Evolutionary conservation across 2,329 filamentous ascomycete species (phyloP), one percentile per base, ranked within the genome.

Genomic region (Bipolaris oryzae): DNA sequence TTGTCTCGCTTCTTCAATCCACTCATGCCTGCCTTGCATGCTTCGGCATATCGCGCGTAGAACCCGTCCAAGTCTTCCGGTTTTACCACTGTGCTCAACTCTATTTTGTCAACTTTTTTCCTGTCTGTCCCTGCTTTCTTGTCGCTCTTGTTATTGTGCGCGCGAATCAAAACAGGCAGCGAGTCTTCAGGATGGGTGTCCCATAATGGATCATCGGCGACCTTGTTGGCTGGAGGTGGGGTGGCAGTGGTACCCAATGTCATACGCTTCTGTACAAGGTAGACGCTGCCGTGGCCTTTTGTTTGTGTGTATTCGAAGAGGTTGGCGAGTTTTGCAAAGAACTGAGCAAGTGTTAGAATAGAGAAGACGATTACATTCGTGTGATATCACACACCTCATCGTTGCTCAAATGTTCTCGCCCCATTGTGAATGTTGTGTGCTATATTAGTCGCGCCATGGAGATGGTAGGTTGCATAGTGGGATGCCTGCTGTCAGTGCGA

Each of bases 1-100:
- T 92, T 85, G 78, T 98, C 94, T 66, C 95, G 85, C 74, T 96
- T 96, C 85, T 96, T 98, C 78, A 99, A 74, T 7, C 89, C 88
- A 46, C 85, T 83, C 92, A 98, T 97, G 5, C 92, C 92, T 0
- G 84, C 81, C 80, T 96, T 97, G 79, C 93, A 97, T 3, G 92
- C 84, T 66, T 98, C 95, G 20, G 92, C 93, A 79, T 98, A 99
- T 49, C 86, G 84, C 28, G 81, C 79, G 75, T 92, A 99, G 73
- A 99, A 99, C 0, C 76, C 80, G 51, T 96, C 92, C 10, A 98
- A 76, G 5, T 89, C 86, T 55, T 88, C 85, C 0, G 89, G 86
- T 53, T 89, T 83, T 0, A 98, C 92, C 0, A 96, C 77, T 0
- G 95, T 98, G 2, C 91, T 91, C 23, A 97, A 74, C 76, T 93